These are phyloP conservation scores for Stenocarpella maydis DNA, from an alignment of 2,329 filamentous ascomycete genomes.

Conservation along the genomic window DNA sequence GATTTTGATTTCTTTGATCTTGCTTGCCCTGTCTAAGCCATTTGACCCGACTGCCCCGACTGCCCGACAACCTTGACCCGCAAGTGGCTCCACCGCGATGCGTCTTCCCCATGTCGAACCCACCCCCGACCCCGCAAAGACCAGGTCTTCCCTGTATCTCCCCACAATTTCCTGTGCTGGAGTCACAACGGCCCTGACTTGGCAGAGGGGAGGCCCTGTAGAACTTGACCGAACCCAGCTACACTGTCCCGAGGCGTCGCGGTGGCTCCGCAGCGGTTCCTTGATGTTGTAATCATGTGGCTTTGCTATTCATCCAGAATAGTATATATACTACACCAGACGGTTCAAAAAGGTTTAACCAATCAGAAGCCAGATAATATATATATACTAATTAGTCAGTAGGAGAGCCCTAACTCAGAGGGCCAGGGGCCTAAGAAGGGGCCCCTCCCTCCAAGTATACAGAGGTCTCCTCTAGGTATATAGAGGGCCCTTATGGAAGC, in stretches of 20 bases:
- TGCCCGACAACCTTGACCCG: slow-evolving; percentile 7
- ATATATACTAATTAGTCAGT: too few species aligned
- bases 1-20: slow-evolving; percentile 11
- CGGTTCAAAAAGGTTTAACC: too few species aligned
- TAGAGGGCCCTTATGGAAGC: too few species aligned
- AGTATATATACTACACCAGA: too few species aligned
- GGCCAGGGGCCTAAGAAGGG: too few species aligned
- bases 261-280: background rate
- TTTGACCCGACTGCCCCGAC: slow-evolving; percentile 5
- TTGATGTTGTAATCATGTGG: background rate
- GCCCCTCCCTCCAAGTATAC: too few species aligned
- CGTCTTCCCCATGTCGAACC: background rate
- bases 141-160: slow-evolving; percentile 1
- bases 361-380: too few species aligned
- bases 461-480: too few species aligned
- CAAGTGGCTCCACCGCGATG: background rate
- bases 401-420: too few species aligned
- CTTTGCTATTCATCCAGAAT: too few species aligned
- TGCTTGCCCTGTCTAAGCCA: background rate
- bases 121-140: slow-evolving; percentile 10
- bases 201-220: background rate
- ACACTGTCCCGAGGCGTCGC: background rate
- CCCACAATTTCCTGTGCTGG: slow-evolving; percentile 1
- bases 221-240: slow-evolving; percentile 8
- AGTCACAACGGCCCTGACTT: slow-evolving; percentile 14